A percentile compares a stretch with the other conserved stretches of the same genome.
These are phyloP conservation scores for Sabuloglossum arenarium DNA, from an alignment of 495 filamentous ascomycete species.

Conservation along the genomic window DNA sequence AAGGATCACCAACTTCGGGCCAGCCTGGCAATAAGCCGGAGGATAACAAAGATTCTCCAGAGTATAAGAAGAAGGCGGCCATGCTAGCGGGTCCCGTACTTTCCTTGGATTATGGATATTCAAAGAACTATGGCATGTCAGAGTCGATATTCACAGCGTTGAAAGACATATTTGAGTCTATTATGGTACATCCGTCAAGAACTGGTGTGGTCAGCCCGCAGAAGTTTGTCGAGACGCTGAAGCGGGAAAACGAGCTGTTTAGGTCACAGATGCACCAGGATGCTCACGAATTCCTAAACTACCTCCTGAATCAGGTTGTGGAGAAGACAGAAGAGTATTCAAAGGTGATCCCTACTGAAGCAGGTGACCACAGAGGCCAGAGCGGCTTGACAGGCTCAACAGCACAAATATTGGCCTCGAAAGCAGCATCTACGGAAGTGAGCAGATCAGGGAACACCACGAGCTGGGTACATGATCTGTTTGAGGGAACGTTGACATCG, in stretches of 20 bases:
- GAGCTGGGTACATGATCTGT: conserved; percentile 91
- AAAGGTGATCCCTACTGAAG: conserved; percentile 25
- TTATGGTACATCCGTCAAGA: conserved; percentile 61
- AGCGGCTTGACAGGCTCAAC: background rate
- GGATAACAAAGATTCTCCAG: conserved; percentile 64
- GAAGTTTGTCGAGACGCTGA: conserved; percentile 81
- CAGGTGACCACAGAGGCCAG: background rate
- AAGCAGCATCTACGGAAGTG: background rate
- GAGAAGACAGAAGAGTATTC: conserved; percentile 76
- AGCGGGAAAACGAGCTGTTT: conserved; percentile 93
- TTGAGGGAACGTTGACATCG: conserved; percentile 84
- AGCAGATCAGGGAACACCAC: conserved; percentile 1
- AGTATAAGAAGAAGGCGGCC: conserved; percentile 92
- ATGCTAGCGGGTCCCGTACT: conserved; percentile 70
- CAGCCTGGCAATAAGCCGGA: conserved; percentile 33
- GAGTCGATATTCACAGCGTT: conserved; percentile 86
- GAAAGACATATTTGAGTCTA: conserved; percentile 88
- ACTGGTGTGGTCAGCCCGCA: conserved; percentile 86
- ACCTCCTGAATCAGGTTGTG: conserved; percentile 90
- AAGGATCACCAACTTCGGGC: conserved; percentile 20
- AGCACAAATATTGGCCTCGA: background rate
- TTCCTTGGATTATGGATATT: conserved; percentile 60
- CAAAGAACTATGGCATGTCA: conserved; percentile 68
- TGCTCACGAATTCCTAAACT: conserved; percentile 89
- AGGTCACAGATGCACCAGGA: conserved; percentile 93